Evolutionary conservation across 2,329 filamentous ascomycete species (phyloP), one percentile per base, ranked within the genome.

Genomic region (Sclerotinia spermophila): DNA sequence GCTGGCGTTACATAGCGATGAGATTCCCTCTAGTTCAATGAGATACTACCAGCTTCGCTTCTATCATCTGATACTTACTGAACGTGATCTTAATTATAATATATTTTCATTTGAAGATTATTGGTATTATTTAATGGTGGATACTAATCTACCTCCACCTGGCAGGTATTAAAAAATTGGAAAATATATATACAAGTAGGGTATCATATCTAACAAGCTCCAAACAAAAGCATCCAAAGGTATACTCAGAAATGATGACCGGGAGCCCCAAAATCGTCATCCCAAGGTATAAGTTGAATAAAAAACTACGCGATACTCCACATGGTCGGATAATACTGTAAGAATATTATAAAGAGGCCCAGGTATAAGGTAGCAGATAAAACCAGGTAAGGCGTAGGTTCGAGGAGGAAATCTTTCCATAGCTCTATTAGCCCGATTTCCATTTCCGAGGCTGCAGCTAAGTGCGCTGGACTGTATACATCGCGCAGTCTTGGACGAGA

Each of bases 381-480:
- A 33, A 76, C 75, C 44, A 76, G 60, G 48, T 76, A 75, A 17
- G 77, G 75, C n/a, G 75, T 77, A 45, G 75, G 77, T 56, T 77
- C 76, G 59, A 77, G 71, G 8, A 74, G 61, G 58, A 77, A 76
- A 64, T 78, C 75, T 11, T 75, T 56, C 73, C 73, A 76, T 24
- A 77, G 69, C 59, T 77, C 76, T 6, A 60, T 53, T 44, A 76
- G 67, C 72, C 74, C 77, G 10, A 71, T 55, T 61, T 77, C 75
- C 55, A 74, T 70, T 15, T 77, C 73, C 7, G 71, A 71, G 11
- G 72, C 68, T 35, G 74, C 73, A 2, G 60, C 51, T 48, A 70
- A 45, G 15, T 40, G 55, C 21, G 51, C 30, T 35, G 48, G 68
- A 24, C 27, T 58, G n/a, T 58, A 70, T 45, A 70, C 60, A 24